A percentile compares a stretch with the other conserved stretches of the same genome.
These are phyloP conservation scores for Fragaria ananassa DNA, from an alignment of 306 rosid species.

Conservation along the genomic window DNA sequence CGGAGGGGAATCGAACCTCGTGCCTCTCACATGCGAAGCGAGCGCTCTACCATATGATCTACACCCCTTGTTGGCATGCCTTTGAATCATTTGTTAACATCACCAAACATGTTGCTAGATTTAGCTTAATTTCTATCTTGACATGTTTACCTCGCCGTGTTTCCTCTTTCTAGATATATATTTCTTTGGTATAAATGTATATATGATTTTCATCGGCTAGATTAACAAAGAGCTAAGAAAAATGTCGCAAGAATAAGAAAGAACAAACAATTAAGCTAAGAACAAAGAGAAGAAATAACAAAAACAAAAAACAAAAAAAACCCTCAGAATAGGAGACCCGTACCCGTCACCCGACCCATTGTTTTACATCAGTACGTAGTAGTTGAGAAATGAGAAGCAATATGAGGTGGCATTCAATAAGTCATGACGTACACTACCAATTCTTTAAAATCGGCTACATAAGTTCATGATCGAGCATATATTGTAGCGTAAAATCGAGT, in stretches of 20 bases:
- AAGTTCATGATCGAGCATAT: neutral
- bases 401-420: constrained; percentile 20
- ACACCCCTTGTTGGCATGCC: constrained; percentile 39
- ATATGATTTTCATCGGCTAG: too few species aligned
- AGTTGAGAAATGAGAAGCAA: neutral
- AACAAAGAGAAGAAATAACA: neutral
- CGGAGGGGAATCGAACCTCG: constrained; percentile 99
- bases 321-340: neutral
- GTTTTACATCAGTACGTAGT: neutral
- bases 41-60: constrained; percentile 77
- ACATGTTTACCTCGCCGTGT: neutral
- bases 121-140: too few species aligned
- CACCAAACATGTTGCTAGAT: too few species aligned
- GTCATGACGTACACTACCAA: neutral
- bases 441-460: neutral
- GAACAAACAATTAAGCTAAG: neutral
- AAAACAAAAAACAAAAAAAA: too few species aligned
- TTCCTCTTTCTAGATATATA: too few species aligned
- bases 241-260: too few species aligned
- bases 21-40: constrained; percentile 83
- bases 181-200: too few species aligned
- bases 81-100: too few species aligned
- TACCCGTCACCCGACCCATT: neutral
- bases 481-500: too few species aligned
- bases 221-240: too few species aligned